Evolutionary conservation across 257 asterid species (phyloP).

Genomic region (Avicennia marina): DNA sequence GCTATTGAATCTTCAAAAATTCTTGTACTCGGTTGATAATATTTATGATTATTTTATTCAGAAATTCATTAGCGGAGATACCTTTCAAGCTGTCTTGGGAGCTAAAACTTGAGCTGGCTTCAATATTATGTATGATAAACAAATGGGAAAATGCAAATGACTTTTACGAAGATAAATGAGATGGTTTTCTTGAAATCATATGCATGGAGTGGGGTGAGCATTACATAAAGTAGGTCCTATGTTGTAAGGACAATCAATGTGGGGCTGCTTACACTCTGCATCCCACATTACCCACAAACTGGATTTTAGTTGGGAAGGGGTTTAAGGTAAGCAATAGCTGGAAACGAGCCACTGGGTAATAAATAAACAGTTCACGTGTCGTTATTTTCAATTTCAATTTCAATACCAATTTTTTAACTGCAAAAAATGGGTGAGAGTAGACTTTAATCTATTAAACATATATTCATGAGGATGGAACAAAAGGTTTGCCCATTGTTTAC

Average conservation of each 20-base stretch:
- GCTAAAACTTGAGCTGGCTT: neutral
- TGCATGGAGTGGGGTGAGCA: constrained; percentile 20
- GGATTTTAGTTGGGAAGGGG: neutral
- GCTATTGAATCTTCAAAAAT: no score
- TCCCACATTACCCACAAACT: neutral
- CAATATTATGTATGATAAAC: neutral
- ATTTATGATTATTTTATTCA: no score
- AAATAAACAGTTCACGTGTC: no score
- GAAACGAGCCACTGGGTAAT: neutral
- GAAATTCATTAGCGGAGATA: no score
- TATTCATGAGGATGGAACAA: no score
- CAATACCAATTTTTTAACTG: no score
- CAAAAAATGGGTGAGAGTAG: no score
- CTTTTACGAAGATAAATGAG: neutral
- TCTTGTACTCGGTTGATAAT: no score
- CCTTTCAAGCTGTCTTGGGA: no score
- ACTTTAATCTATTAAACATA: no score
- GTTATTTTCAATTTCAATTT: no score
- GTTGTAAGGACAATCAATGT: neutral
- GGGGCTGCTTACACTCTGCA: constrained; percentile 9
- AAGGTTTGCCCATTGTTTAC: no score
- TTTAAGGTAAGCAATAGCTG: neutral
- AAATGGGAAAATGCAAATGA: neutral
- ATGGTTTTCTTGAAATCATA: neutral
- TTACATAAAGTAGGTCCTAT: constrained; percentile 15